Percentiles rank a stretch among this genome's conserved stretches.
phyloP scores from a whole-genome alignment of 768 basidiomycete species.

The Fomitopsis pulvina region DNA sequence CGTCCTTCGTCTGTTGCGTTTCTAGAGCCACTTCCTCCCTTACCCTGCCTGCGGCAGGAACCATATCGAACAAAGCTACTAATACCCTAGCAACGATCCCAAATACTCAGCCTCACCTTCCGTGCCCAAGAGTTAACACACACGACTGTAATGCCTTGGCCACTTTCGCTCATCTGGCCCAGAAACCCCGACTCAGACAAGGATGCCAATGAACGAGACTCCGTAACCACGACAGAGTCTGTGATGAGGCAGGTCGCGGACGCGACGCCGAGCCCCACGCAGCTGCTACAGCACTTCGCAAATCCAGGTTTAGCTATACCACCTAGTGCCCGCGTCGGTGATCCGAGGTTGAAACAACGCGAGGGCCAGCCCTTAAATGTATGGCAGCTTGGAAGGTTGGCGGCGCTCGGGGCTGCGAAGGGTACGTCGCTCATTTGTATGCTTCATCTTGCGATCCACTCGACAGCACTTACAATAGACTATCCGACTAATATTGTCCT shows the following conservation, averaged over 20 bases:
- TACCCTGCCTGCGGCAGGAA: no score
- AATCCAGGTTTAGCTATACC: constrained; percentile 60
- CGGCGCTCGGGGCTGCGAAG: constrained; percentile 46
- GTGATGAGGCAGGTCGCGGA: neutral
- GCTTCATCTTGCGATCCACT: neutral
- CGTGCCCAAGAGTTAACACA: neutral
- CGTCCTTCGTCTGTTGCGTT: no score
- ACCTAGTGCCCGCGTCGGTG: constrained; percentile 67
- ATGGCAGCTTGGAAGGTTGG: constrained; percentile 68
- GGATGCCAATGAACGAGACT: neutral
- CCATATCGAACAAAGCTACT: neutral
- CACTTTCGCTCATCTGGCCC: constrained; percentile 3
- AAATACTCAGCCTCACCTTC: neutral
- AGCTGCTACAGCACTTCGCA: constrained; percentile 48
- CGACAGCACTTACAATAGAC: no score
- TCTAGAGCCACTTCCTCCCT: no score
- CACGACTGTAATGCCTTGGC: constrained; percentile 3
- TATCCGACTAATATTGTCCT: neutral
- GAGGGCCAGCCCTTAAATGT: constrained; percentile 49
- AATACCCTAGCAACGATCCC: neutral
- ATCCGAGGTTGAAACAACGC: constrained; percentile 51
- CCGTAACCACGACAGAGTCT: neutral
- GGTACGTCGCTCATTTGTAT: constrained; percentile 31
- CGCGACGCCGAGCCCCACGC: constrained; percentile 6
- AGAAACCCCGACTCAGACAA: neutral